phyloP scores from a whole-genome alignment of 164 flowering plant species.

The Piper longum region DNA sequence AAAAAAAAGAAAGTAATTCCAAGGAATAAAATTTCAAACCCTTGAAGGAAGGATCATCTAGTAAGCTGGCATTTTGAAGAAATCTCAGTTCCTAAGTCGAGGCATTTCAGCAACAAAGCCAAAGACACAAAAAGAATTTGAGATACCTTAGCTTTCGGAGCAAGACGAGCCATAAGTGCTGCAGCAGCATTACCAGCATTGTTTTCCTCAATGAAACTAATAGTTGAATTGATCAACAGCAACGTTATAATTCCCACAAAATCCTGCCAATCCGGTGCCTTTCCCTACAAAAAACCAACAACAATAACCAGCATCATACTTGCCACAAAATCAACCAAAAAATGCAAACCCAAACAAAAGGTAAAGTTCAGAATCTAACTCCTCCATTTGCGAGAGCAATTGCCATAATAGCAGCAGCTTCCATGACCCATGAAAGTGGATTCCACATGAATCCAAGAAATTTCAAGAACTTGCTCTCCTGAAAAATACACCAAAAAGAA shows the following conservation, averaged over 20 bases:
- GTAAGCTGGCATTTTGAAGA: background rate
- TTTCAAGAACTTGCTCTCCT: constrained; percentile 86
- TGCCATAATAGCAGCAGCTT: constrained; percentile 93
- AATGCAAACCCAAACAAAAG: background rate
- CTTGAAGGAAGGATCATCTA: no score
- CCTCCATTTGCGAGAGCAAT: constrained; percentile 94
- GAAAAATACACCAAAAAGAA: constrained; percentile 2
- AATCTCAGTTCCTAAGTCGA: background rate
- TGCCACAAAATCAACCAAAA: background rate
- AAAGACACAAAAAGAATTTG: background rate
- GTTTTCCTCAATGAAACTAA: constrained; percentile 91
- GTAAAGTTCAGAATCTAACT: constrained; percentile 24
- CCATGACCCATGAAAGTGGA: constrained; percentile 96
- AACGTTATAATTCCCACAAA: constrained; percentile 74
- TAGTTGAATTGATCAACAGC: constrained; percentile 75
- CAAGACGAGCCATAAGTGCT: constrained; percentile 88
- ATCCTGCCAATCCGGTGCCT: constrained; percentile 91
- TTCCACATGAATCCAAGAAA: constrained; percentile 95
- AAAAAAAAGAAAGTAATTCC: no score
- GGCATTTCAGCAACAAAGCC: background rate
- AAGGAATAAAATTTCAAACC: no score
- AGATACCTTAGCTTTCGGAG: constrained; percentile 81
- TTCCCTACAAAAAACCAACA: constrained; percentile 28
- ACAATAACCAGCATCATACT: background rate
- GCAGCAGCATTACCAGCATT: constrained; percentile 97